phyloP scores from a whole-genome alignment of 164 flowering plant species.

The Akebia trifoliata region DNA sequence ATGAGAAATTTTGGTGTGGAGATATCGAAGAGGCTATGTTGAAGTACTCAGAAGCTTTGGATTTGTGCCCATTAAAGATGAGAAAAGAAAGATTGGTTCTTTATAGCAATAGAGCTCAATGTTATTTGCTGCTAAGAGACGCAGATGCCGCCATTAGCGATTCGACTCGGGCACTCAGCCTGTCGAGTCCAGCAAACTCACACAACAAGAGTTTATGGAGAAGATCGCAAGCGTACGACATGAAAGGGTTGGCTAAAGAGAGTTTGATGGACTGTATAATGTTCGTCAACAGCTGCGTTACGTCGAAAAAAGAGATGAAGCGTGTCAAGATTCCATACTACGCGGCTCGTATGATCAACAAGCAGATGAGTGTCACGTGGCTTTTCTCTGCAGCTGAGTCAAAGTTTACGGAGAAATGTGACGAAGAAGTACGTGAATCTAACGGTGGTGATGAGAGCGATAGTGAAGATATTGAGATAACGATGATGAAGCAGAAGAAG shows the following conservation, averaged over 20 bases:
- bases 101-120: constrained; percentile 77
- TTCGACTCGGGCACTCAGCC: constrained; percentile 62
- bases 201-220: constrained; percentile 81
- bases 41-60: constrained; percentile 53
- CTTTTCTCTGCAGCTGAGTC: constrained; percentile 38
- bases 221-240: constrained; percentile 83
- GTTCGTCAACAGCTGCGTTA: constrained; percentile 46
- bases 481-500: constrained; percentile 20
- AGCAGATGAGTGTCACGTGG: constrained; percentile 80
- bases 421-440: constrained; percentile 7
- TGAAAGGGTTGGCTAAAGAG: constrained; percentile 69
- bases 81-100: constrained; percentile 64
- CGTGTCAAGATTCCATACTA: constrained; percentile 49
- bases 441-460: constrained; percentile 2
- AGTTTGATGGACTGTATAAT: constrained; percentile 74
- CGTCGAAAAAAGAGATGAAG: constrained; percentile 7
- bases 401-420: background rate
- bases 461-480: constrained; percentile 11
- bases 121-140: constrained; percentile 44
- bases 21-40: constrained; percentile 40
- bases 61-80: constrained; percentile 47
- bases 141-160: constrained; percentile 56
- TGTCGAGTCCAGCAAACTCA: constrained; percentile 48
- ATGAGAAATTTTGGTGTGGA: constrained; percentile 42
- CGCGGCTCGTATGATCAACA: constrained; percentile 66